Evolutionary conservation across 345 rosid species (phyloP).

Genomic region (Ceriops zippeliana): DNA sequence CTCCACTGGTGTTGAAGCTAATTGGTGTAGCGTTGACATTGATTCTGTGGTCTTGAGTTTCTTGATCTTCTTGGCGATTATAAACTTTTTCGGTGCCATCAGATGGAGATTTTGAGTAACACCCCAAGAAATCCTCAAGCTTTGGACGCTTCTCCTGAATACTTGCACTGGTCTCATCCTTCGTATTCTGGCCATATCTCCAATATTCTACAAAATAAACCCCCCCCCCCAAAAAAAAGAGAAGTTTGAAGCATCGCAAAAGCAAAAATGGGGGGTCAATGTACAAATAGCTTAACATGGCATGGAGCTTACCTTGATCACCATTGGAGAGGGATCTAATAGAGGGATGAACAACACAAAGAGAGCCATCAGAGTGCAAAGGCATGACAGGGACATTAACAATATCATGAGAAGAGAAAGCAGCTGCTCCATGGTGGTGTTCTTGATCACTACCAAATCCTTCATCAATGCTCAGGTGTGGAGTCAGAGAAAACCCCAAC

Average conservation of each 20-base stretch:
- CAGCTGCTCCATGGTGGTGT: conserved; percentile 14
- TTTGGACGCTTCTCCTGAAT: conserved; percentile 44
- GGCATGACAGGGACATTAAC: conserved; percentile 45
- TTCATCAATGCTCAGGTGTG: conserved; percentile 52
- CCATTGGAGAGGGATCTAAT: conserved; percentile 27
- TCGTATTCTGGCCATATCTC: conserved; percentile 42
- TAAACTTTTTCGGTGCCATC: conserved; percentile 22
- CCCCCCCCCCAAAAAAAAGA: not conserved
- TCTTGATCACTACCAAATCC: conserved; percentile 22
- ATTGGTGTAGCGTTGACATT: conserved; percentile 44
- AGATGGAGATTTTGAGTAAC: conserved; percentile 46
- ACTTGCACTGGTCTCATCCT: conserved; percentile 14
- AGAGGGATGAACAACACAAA: conserved; percentile 43
- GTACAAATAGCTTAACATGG: not conserved
- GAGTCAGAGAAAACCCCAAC: conserved; percentile 68
- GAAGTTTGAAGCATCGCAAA: not conserved
- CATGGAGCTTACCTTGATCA: conserved; percentile 19
- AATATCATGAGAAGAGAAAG: conserved; percentile 17
- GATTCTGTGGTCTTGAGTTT: conserved; percentile 33
- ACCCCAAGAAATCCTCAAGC: conserved; percentile 70
- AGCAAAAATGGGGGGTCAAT: not conserved
- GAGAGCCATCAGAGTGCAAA: conserved; percentile 62
- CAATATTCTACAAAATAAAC: conserved; percentile 30
- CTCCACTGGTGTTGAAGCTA: conserved; percentile 15
- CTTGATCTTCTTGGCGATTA: conserved; percentile 23